Conservation (phyloP, 2,329 filamentous ascomycete genomes). For the Penicillium sp. region DNA sequence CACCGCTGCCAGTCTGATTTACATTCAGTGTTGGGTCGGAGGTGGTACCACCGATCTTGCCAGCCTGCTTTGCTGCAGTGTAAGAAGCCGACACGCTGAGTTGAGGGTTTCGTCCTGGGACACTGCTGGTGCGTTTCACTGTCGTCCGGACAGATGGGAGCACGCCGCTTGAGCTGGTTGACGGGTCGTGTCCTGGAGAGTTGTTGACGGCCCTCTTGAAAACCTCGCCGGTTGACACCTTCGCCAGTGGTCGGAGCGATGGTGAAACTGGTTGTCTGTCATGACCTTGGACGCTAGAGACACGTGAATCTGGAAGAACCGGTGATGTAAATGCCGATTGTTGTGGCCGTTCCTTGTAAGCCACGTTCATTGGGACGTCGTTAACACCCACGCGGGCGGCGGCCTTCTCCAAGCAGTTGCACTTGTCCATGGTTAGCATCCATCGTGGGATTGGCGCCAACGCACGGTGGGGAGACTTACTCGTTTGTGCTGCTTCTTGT, state of each 20-base stretch:
- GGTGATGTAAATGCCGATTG: slow-evolving; percentile 3
- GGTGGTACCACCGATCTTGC: neutral
- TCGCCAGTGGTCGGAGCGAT: slow-evolving; percentile 6
- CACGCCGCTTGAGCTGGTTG: slow-evolving; percentile 6
- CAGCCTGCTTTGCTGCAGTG: neutral
- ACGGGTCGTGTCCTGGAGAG: slow-evolving; percentile 14
- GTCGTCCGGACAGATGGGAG: slow-evolving; percentile 1
- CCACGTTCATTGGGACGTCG: slow-evolving; percentile 18
- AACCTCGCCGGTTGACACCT: slow-evolving; percentile 4
- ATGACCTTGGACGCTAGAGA: slow-evolving; percentile 15
- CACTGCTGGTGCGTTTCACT: neutral
- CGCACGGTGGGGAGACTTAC: slow-evolving; percentile 28
- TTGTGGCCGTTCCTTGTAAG: slow-evolving; percentile 12
- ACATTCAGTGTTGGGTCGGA: neutral
- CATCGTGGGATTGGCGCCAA: neutral
- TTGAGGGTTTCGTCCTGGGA: slow-evolving; percentile 1
- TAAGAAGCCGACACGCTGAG: neutral
- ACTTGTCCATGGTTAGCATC: slow-evolving; percentile 31
- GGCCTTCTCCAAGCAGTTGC: slow-evolving; percentile 44
- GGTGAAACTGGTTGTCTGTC: slow-evolving; percentile 10
- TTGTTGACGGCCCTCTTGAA: slow-evolving; percentile 6
- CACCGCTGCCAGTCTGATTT: slow-evolving; percentile 4
- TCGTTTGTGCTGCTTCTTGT: slow-evolving; percentile 47
- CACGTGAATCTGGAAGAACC: slow-evolving; percentile 9
- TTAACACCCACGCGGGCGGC: slow-evolving; percentile 23